Evolutionary conservation across 495 filamentous ascomycete genomes (phyloP), one percentile per base, ranked within the genome.

Genomic region (Cryomyces minteri): DNA sequence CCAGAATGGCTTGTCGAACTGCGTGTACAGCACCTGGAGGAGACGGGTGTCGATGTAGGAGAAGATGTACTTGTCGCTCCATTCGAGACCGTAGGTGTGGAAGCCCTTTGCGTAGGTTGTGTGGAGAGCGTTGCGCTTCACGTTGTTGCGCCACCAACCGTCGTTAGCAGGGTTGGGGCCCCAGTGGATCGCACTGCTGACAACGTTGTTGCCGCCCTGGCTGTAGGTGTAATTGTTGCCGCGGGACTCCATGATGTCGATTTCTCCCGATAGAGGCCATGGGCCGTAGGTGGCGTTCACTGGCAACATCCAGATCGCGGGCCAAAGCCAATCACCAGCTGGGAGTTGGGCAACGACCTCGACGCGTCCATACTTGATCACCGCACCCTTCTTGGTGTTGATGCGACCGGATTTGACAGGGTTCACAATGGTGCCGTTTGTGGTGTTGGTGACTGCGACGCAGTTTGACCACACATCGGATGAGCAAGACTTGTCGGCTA

Each of bases 281-380:
- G 68, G 52, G 3, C 84, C 84, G 58, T 88, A 92, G 4, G 66
- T 75, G 33, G 71, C 62, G 31, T 80, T 64, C 32, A 76, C 73
- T 6, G 84, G 84, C 70, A 92, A 69, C 83, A 92, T 84, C 82
- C 84, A 90, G 53, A 92, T 88, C 36, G 83, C 85, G 25, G 84
- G 84, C 84, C 84, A 92, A 28, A 92, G 67, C 84, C 84, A 92
- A 56, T 88, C 82, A 31, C 84, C 84, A 6, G 62, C 60, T 1
- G 84, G 82, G 12, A 88, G 58, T 53, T 76, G 77, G 28, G 84
- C 84, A 4, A 65, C 73, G 6, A 92, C 84, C 58, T 92, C 81
- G 43, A 92, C 69, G 38, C 82, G 77, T 43, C 84, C 84, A 56
- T 84, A 92, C 56, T 74, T 82, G 67, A 92, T 84, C 6, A 58